phyloP scores from a whole-genome alignment of 768 basidiomycete genomes.

The Serendipita sp. region DNA sequence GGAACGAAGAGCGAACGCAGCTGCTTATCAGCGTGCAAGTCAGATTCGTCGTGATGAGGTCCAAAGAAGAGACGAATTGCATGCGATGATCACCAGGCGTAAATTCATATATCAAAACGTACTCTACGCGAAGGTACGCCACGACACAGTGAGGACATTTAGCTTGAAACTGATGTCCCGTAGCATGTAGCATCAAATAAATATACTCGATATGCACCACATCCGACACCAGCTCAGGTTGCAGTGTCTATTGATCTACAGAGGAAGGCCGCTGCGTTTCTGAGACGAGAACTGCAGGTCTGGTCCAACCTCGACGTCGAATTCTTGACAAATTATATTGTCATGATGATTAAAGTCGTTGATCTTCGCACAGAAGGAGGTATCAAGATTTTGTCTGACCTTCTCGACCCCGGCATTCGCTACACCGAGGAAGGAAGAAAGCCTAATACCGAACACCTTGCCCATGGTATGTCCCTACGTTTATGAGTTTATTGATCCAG shows the following conservation, averaged over 20 bases:
- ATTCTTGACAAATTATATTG: conserved; percentile 79
- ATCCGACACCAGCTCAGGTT: conserved; percentile 75
- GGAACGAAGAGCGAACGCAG: neutral
- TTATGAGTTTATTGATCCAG: neutral
- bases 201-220: conserved; percentile 75
- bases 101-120: conserved; percentile 66
- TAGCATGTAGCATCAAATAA: conserved; percentile 86
- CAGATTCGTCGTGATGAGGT: conserved; percentile 1
- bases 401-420: conserved; percentile 60
- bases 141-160: neutral
- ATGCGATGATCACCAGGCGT: conserved; percentile 53
- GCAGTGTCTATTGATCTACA: conserved; percentile 57
- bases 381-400: conserved; percentile 61
- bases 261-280: conserved; percentile 58
- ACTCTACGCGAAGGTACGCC: conserved; percentile 68
- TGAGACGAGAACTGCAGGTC: conserved; percentile 71
- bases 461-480: conserved; percentile 50
- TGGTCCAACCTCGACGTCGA: conserved; percentile 87
- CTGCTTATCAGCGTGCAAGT: neutral
- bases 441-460: conserved; percentile 80
- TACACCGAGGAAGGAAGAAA: conserved; percentile 40
- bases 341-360: conserved; percentile 81
- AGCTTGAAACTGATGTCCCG: conserved; percentile 2
- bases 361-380: conserved; percentile 85
- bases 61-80: conserved; percentile 33